phyloP scores from a whole-genome alignment of 306 rosid species.

The Fragaria vesca region DNA sequence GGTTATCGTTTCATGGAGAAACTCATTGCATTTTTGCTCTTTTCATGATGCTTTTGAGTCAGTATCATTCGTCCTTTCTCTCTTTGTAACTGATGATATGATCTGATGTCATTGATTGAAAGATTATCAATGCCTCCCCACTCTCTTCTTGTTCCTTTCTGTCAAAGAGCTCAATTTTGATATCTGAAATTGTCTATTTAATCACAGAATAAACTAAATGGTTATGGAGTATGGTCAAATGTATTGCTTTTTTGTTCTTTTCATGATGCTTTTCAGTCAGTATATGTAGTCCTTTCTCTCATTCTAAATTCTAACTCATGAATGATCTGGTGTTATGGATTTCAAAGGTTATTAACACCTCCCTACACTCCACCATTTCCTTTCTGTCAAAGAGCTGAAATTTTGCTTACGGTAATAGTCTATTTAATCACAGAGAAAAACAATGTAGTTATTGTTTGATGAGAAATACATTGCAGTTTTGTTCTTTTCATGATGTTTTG shows the following conservation, averaged over 20 bases:
- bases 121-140: background rate
- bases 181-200: conserved; percentile 2
- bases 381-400: conserved; percentile 6
- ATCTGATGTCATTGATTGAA: background rate
- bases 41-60: background rate
- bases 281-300: background rate
- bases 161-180: background rate
- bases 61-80: conserved; percentile 4
- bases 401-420: background rate
- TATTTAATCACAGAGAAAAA: background rate
- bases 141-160: background rate
- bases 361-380: conserved; percentile 79
- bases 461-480: conserved; percentile 3
- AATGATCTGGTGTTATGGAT: conserved; percentile 16
- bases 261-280: background rate
- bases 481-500: background rate
- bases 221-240: background rate
- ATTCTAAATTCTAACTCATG: conserved; percentile 26
- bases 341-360: conserved; percentile 72
- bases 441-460: background rate
- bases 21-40: background rate
- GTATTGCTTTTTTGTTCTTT: background rate
- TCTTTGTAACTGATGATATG: conserved; percentile 25
- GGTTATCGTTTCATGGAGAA: conserved; percentile 2
- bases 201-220: background rate